Conservation (phyloP, 306 rosid genomes). For the Cicer yamashitae region DNA sequence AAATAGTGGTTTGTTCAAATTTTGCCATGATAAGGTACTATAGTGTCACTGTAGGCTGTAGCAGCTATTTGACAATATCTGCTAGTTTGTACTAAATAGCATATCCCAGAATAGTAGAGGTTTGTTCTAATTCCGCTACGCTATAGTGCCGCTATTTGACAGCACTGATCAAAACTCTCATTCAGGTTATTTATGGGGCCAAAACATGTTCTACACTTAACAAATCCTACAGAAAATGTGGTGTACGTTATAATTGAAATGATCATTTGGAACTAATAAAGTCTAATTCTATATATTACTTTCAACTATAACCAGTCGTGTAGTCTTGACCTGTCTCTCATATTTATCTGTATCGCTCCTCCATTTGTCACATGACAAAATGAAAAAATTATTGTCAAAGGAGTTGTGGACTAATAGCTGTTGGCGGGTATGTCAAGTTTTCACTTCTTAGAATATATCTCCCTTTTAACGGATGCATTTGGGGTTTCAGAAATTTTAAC, state of each 20-base stretch:
- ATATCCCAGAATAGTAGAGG: no score
- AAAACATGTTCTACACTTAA: slow-evolving; percentile 26
- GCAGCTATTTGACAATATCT: no score
- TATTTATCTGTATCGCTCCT: slow-evolving; percentile 7
- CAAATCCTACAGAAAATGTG: neutral
- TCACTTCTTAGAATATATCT: neutral
- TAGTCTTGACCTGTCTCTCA: neutral
- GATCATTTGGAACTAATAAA: slow-evolving; percentile 19
- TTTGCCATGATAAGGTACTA: no score
- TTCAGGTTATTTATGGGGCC: slow-evolving; percentile 22
- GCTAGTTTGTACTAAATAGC: no score
- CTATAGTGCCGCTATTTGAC: no score
- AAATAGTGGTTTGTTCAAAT: no score
- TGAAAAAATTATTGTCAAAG: slow-evolving; percentile 9
- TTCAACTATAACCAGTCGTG: neutral
- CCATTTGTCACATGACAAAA: slow-evolving; percentile 1
- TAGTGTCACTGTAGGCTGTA: no score
- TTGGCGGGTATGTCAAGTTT: neutral
- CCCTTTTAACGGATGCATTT: slow-evolving; percentile 22
- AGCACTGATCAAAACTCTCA: neutral
- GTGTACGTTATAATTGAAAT: slow-evolving; percentile 1
- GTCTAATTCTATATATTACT: neutral
- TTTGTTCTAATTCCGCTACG: no score
- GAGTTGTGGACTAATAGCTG: slow-evolving; percentile 22
- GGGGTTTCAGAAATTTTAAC: slow-evolving; percentile 24